Evolutionary conservation across 1,284 basidiomycete genomes (phyloP), one percentile per base, ranked within the genome.

Genomic region (Kalmanozyma brasiliensis): DNA sequence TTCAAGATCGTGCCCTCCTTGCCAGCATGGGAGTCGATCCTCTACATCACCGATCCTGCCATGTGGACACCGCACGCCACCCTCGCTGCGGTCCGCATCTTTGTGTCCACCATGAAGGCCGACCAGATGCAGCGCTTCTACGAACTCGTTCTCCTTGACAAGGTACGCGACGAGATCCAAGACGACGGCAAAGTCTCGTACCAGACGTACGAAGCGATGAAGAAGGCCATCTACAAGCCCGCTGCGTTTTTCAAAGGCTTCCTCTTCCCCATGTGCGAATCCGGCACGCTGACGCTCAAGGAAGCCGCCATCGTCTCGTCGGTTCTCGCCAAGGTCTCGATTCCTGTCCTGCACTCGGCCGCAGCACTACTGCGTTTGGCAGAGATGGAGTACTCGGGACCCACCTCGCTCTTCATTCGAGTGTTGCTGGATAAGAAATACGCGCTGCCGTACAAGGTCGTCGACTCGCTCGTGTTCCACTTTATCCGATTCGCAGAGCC

Each of bases 171-270:
- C 73, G 92, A 98, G 82, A 96, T 99, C 70, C 80, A 82, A 56
- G 79, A 82, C n/a, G 87, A 89, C 30, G 83, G 91, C 88, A 98
- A 94, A 80, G 86, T 98, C 44, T 91, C 92, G 77, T 91, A 93
- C 23, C 96, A 98, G 68, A 91, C 94, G 68, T 99, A 96, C 79
- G 92, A 95, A 80, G 89, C 90, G 22, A 83, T 98, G 74, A 95
- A 94, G 82, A 90, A 93, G 74, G 88, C 92, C 10, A 84, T 98
- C 60, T 98, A 95, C 84, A 99, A 98, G 83, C 96, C 96, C 4
- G 91, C 91, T 1, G 94, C 96, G 1, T 98, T 98, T 82, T 98
- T 98, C 87, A 98, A 98, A 83, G 96, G 95, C 4, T 90, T 99
- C 60, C 87, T 99, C 33, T 98, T 98, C 83, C 96, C 96, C 1